Evolutionary conservation across 352 stramenopile species (phyloP).

Genomic region (Pythium utonaiense): DNA sequence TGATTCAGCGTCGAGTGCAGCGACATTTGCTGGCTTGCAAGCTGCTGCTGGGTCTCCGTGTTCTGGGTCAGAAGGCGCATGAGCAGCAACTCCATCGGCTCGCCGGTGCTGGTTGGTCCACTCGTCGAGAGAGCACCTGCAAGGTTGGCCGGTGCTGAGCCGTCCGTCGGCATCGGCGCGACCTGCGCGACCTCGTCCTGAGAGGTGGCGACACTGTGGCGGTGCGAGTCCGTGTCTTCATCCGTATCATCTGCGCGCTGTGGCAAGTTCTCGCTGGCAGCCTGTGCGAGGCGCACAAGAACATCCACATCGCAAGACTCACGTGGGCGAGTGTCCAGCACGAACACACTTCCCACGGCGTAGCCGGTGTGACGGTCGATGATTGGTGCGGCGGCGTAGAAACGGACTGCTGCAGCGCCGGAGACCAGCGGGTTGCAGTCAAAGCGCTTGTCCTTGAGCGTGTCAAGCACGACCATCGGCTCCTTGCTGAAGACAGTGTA

Average conservation of each 20-base stretch:
- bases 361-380: constrained; percentile 52
- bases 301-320: constrained; percentile 68
- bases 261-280: constrained; percentile 55
- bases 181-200: constrained; percentile 15
- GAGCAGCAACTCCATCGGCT: constrained; percentile 69
- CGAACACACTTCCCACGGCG: constrained; percentile 72
- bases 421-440: constrained; percentile 86
- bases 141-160: constrained; percentile 9
- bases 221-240: not conserved
- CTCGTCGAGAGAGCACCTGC: constrained; percentile 16
- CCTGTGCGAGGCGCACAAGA: constrained; percentile 58
- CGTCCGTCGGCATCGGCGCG: constrained; percentile 28
- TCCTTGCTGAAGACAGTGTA: constrained; percentile 59
- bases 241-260: constrained; percentile 16
- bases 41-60: constrained; percentile 79
- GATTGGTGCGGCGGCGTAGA: constrained; percentile 89
- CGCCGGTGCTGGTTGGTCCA: constrained; percentile 8
- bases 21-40: constrained; percentile 71
- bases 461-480: constrained; percentile 84
- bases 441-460: constrained; percentile 87
- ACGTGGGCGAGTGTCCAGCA: constrained; percentile 73
- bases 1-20: constrained; percentile 58
- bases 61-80: constrained; percentile 82
- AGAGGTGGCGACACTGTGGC: not conserved
- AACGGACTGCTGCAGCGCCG: constrained; percentile 87